Evolutionary conservation across 345 rosid genomes (phyloP).

Genomic region (Eucalyptus erythrocorys): DNA sequence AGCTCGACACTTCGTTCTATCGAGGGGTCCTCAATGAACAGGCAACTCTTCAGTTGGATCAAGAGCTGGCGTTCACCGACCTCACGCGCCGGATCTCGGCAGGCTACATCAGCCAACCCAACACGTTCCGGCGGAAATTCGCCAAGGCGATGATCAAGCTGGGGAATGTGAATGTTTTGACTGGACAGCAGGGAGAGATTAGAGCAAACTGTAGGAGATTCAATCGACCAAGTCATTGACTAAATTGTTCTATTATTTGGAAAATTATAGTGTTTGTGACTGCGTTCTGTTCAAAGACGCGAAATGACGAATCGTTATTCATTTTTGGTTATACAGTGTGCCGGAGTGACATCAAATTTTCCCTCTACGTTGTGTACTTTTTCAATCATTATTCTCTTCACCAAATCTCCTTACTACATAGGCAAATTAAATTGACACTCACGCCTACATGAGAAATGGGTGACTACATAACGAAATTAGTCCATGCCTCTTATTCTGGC

Average conservation of each 20-base stretch:
- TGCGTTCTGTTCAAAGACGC: neutral
- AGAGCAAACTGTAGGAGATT: slow-evolving; percentile 3
- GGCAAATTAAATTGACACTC: neutral
- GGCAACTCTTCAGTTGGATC: neutral
- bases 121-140: neutral
- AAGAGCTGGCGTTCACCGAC: neutral
- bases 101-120: neutral
- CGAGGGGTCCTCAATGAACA: neutral
- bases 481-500: neutral
- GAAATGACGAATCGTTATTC: neutral
- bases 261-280: neutral
- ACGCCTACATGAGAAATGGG: neutral
- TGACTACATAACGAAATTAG: neutral
- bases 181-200: slow-evolving; percentile 2
- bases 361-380: neutral
- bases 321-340: neutral
- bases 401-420: neutral
- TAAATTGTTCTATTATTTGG: neutral
- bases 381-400: neutral
- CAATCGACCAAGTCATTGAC: neutral
- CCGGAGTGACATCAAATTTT: neutral
- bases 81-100: neutral
- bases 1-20: neutral
- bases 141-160: slow-evolving; percentile 6
- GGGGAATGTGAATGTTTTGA: neutral